Conservation (phyloP, 139 green algal species). For the Pleodorina starrii region DNA sequence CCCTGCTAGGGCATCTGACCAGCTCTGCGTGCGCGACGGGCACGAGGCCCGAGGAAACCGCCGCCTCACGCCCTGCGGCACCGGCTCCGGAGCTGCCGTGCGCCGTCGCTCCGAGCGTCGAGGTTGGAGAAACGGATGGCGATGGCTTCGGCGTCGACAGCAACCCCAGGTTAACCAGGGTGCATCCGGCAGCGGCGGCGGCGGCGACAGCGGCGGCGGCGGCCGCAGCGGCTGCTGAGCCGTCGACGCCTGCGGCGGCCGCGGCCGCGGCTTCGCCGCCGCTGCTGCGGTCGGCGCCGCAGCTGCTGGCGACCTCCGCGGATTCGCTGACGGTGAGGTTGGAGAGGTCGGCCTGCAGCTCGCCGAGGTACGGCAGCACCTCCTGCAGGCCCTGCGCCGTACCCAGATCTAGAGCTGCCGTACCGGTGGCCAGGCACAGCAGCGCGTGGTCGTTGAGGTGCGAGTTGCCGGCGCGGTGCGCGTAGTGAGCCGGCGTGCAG, state of each 20-base stretch:
- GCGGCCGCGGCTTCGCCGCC: not conserved
- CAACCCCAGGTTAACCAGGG: not conserved
- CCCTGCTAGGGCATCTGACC: too few relatives aligned
- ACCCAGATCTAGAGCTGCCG: not conserved
- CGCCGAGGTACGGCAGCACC: constrained; percentile 7
- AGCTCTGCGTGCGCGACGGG: too few relatives aligned
- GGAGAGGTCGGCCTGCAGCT: not conserved
- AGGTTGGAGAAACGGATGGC: not conserved
- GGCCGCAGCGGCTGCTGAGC: not conserved
- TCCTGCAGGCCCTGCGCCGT: constrained; percentile 10
- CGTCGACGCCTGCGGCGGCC: not conserved
- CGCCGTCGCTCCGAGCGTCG: too few relatives aligned
- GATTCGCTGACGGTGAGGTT: not conserved
- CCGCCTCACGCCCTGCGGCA: too few relatives aligned
- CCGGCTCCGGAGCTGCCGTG: too few relatives aligned
- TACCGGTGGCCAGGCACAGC: constrained; percentile 13
- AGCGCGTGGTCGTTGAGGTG: constrained; percentile 50
- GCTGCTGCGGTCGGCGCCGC: not conserved
- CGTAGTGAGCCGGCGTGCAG: constrained; percentile 43
- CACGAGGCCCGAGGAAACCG: too few relatives aligned
- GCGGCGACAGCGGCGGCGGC: not conserved
- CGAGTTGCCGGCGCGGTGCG: constrained; percentile 2
- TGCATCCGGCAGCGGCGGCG: not conserved
- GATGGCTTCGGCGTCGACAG: not conserved
- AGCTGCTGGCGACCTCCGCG: too few relatives aligned